These are phyloP conservation scores for Cucurbita pepo DNA, from an alignment of 306 rosid genomes.

Conservation along the genomic window DNA sequence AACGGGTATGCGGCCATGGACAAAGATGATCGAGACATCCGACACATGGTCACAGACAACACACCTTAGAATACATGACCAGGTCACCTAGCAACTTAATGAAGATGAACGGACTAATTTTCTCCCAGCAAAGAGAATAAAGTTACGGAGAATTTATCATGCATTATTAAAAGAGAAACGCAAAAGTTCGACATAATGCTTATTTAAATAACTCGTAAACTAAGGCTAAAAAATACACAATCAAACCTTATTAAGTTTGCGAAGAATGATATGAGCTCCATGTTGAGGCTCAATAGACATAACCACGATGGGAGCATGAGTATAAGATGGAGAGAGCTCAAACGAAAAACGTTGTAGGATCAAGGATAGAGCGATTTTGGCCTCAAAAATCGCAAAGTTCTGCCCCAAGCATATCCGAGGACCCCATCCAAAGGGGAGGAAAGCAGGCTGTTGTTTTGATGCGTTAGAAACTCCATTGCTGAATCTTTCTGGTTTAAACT, in stretches of 20 bases:
- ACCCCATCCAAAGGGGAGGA: constrained; percentile 22
- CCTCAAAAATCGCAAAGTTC: constrained; percentile 16
- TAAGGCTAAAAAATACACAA: no score
- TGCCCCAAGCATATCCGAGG: constrained; percentile 21
- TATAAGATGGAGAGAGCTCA: constrained; percentile 22
- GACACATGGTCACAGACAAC: no score
- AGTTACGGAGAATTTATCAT: no score
- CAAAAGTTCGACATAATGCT: no score
- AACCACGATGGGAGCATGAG: background rate
- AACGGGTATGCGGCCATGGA: no score
- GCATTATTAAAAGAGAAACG: no score
- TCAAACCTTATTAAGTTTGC: background rate
- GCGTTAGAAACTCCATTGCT: constrained; percentile 28
- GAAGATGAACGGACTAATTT: no score
- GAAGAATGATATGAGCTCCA: constrained; percentile 22
- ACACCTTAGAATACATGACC: no score
- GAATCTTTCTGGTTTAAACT: constrained; percentile 30
- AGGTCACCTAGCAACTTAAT: no score
- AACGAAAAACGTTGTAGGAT: constrained; percentile 26
- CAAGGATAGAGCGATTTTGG: constrained; percentile 23
- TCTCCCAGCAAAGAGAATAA: no score
- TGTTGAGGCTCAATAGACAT: constrained; percentile 14
- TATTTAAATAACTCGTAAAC: no score
- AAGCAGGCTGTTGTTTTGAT: background rate
- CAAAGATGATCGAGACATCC: no score